Evolutionary conservation across 1,284 basidiomycete genomes (phyloP), one percentile per base, ranked within the genome.

Genomic region (Kwoniella shivajii): DNA sequence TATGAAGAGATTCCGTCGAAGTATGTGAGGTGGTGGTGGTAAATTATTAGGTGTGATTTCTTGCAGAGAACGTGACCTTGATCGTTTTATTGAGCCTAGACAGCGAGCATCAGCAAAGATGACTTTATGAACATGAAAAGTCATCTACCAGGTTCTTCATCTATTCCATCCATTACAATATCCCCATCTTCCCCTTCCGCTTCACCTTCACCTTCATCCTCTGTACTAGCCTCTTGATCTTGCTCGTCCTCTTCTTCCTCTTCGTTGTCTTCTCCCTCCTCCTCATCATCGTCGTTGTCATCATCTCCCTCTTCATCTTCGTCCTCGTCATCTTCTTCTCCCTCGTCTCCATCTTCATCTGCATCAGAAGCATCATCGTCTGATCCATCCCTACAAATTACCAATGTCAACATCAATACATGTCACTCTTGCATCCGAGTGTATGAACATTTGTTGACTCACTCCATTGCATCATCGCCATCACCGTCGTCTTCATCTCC

Each of bases 1-100:
- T 4, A 61, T 51, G 53, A 76, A 68, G 18, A 73, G 54, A 0
- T 59, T 51, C 1, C 74, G 72, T 3, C 75, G 71, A n/a, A 66
- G 46, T 22, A 70, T 56, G 46, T 76, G 65, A 0, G 74, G 72
- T 3, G 72, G 70, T 16, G 49, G 56, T 14, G 67, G 66, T 37
- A 43, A 50, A 36, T 54, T 29, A 7, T 47, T 9, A 29, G 44
- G 24, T 33, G 51, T 24, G 22, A 49, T 27, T 6, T 34, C 14
- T 39, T 47, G 54, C 18, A 41, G 16, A 37, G 56, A 33, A 11
- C 31, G 49, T 29, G 47, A 52, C 27, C 42, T 33, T 3, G 50
- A 43, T 26, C 29, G 26, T 22, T 43, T 41, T 6, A 24, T 18
- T 24, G 36, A 43, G 11, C 14, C 50, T 45, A 29, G 16, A 11